Evolutionary conservation across 1,284 basidiomycete species (phyloP), one percentile per base, ranked within the genome.

Genomic region (Sporisorium graminicola): DNA sequence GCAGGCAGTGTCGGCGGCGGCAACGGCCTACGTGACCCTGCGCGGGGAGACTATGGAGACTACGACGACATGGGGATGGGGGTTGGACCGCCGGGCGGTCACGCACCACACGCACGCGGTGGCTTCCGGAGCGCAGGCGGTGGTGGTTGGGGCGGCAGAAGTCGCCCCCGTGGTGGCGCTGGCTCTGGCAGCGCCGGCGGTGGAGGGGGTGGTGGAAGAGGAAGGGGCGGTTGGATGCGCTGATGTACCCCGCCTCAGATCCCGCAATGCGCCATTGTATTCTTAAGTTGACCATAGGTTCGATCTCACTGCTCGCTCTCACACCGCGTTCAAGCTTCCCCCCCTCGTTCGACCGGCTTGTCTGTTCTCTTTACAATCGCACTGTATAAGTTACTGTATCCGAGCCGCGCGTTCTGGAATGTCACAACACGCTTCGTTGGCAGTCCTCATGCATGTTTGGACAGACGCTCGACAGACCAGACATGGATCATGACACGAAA

Each of bases 151-250:
- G 53, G 54, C 9, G 61, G 54, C 13, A 33, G 61, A n/a, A 24
- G 22, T 7, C 9, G 54, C 13, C 54, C 61, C 2, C 35, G 65
- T 16, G 53, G 65, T 12, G 53, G 53, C 18, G 26, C 49, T 13
- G 51, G 40, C n/a, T 43, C 40, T 8, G n/a, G 37, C 16, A 16
- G 53, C 8, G 22, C 24, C n/a, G 50, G 37, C 8, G 14, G 16
- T n/a, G n/a, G n/a, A n/a, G n/a, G n/a, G n/a, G n/a, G n/a, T n/a
- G 37, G 53, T 22, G 59, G 49, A 29, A 52, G 68, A 35, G 62
- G 68, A 26, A 40, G 66, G 29, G 52, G 60, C 10, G 65, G 65
- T 5, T 63, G 60, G 65, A 67, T 67, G 60, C 56, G 60, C 2
- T 69, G 43, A 47, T 16, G 1, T 31, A n/a, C n/a, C 12, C 4